Base-by-base conservation (phyloP, 441 rosid species). In the Omphalea diandra region DNA sequence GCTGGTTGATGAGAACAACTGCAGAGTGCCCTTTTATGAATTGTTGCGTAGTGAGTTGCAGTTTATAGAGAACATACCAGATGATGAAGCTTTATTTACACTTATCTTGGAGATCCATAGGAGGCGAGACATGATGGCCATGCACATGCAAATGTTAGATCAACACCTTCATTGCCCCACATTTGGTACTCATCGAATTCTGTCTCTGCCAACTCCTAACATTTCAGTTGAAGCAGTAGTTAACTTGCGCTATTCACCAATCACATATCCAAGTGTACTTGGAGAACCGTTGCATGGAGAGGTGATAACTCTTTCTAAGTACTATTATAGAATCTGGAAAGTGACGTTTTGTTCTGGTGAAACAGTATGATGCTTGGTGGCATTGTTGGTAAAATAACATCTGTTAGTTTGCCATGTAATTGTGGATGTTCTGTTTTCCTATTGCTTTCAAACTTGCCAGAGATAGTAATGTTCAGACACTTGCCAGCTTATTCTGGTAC, bases 211-310 rank as follows among this genome's bases (percentile, higher is more conserved):
- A 67, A 84, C 87, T 76, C 86, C 92, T 53, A 89, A 81, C 76
- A 76, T 85, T 77, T 83, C 97, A 32, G 90, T 82, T 54, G 98
- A 95, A 84, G 84, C 83, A 50, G 84, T 74, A 62, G 79, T 87
- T 11, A 92, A 90, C 85, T 71, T 89, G 75, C 88, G 96, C 1
- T 77, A 79, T 81, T 93, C 99, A 56, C 99, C 99, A 26, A 93
- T 95, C 75, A 92, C 99, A 44, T 95, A 95, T 79, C 96, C 98
- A 62, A 95, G 98, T 75, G 97, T 95, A 61, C 97, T 95, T 67
- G 98, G 99, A 69, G 99, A 95, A 80, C 97, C 98, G 32, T 80
- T 95, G 66, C 88, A 85, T 74, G 99, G 99, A 82, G 99, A 95
- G 99, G 99, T 95, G 71, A 68, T 60, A 56, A n/a, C 50, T 63